phyloP scores from a whole-genome alignment of 768 basidiomycete species.

The Leccinellum albellum region DNA sequence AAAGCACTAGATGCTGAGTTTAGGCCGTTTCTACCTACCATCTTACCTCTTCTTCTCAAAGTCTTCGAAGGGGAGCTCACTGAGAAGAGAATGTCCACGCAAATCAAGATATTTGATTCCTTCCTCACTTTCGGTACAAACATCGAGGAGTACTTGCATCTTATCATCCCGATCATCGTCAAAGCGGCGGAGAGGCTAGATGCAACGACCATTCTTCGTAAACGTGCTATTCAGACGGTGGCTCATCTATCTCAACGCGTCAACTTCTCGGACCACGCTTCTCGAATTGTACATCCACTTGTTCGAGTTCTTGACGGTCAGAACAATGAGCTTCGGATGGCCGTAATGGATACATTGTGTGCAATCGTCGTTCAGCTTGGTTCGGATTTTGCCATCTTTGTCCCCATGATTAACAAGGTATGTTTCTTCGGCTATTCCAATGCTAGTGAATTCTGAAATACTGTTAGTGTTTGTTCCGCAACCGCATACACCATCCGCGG shows the following conservation, averaged over 20 bases:
- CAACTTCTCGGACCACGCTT: slow-evolving; percentile 97
- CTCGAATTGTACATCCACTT: slow-evolving; percentile 93
- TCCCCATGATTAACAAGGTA: slow-evolving; percentile 96
- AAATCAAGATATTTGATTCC: slow-evolving; percentile 91
- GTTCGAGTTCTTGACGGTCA: slow-evolving; percentile 76
- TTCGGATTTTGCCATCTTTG: slow-evolving; percentile 95
- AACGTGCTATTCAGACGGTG: slow-evolving; percentile 87
- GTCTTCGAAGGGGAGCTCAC: slow-evolving; percentile 86
- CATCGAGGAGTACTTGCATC: slow-evolving; percentile 96
- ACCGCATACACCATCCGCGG: slow-evolving; percentile 72
- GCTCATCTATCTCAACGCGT: slow-evolving; percentile 87
- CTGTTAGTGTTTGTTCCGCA: slow-evolving; percentile 65
- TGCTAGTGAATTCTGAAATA: slow-evolving; percentile 1
- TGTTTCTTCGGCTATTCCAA: not conserved
- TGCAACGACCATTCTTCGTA: slow-evolving; percentile 68
- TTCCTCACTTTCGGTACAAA: slow-evolving; percentile 94
- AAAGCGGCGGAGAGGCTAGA: slow-evolving; percentile 84
- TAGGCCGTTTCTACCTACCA: slow-evolving; percentile 89
- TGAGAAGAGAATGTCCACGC: slow-evolving; percentile 73
- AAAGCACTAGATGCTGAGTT: slow-evolving; percentile 96
- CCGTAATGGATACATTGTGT: slow-evolving; percentile 91
- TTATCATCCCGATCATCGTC: slow-evolving; percentile 93
- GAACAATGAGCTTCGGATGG: slow-evolving; percentile 75
- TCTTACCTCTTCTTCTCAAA: slow-evolving; percentile 84
- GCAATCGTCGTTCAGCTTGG: slow-evolving; percentile 91